phyloP scores from a whole-genome alignment of 1,284 basidiomycete genomes.

The Coniferiporia sulphurascens region DNA sequence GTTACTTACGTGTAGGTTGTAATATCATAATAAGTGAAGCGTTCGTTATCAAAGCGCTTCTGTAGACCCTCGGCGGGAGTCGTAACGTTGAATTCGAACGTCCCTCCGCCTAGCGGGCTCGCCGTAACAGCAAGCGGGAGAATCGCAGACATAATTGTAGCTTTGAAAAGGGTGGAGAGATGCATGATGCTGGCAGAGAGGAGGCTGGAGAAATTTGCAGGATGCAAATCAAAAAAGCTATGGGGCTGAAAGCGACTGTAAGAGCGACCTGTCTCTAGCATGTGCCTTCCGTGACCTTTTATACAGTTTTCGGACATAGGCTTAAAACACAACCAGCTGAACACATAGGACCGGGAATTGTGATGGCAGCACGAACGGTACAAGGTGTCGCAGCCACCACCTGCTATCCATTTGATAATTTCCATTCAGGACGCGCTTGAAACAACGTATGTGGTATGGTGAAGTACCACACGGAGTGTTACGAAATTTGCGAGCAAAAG shows the following conservation, averaged over 20 bases:
- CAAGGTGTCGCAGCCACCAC: not conserved
- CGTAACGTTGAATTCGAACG: not conserved
- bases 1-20: conserved; percentile 43
- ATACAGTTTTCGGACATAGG: not conserved
- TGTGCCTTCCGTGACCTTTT: not conserved
- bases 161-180: not conserved
- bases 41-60: conserved; percentile 18
- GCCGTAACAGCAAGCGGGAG: not conserved
- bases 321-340: not conserved
- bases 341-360: not conserved
- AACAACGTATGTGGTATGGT: not conserved
- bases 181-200: not conserved
- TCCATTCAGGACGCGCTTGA: not conserved
- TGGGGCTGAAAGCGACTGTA: not conserved
- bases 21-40: conserved; percentile 20
- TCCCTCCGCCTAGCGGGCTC: not conserved
- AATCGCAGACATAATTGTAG: not conserved
- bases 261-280: not conserved
- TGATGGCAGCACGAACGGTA: not conserved
- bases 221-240: not conserved
- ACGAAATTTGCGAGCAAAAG: not conserved
- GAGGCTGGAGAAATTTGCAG: too few species aligned
- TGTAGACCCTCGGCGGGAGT: not conserved
- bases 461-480: not conserved
- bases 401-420: not conserved